Conservation (phyloP, 768 basidiomycete species). For the Suillus placidus region DNA sequence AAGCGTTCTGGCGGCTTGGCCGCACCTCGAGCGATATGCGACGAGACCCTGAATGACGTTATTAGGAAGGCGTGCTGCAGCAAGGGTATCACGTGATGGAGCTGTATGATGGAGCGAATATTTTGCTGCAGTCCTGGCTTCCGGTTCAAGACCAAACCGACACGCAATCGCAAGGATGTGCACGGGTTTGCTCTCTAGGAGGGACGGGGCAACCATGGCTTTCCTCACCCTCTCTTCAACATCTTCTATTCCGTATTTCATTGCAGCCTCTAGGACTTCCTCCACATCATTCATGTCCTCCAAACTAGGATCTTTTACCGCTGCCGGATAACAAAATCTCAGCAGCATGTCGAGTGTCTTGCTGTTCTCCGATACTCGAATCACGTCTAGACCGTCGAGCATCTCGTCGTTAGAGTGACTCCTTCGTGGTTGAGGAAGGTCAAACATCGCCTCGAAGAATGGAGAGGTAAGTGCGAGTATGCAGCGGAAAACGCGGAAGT, state of each 20-base stretch:
- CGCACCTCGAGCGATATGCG: constrained; percentile 25
- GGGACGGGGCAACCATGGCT: constrained; percentile 26
- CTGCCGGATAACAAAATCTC: constrained; percentile 39
- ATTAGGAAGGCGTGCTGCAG: constrained; percentile 13
- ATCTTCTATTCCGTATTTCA: constrained; percentile 35
- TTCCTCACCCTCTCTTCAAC: constrained; percentile 28
- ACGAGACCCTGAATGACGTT: constrained; percentile 19
- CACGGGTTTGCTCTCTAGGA: constrained; percentile 32
- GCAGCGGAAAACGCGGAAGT: constrained; percentile 29
- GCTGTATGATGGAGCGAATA: constrained; percentile 26
- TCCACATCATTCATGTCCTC: constrained; percentile 21
- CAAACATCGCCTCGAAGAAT: constrained; percentile 36
- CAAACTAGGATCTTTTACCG: constrained; percentile 27
- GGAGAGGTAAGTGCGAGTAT: constrained; percentile 31
- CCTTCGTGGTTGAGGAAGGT: constrained; percentile 27
- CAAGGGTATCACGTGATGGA: constrained; percentile 7
- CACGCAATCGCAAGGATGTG: constrained; percentile 39
- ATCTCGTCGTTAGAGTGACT: constrained; percentile 18
- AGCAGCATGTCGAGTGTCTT: constrained; percentile 32
- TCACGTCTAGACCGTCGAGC: constrained; percentile 22
- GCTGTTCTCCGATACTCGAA: constrained; percentile 34
- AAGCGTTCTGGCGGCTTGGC: constrained; percentile 21
- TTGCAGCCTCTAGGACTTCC: constrained; percentile 29
- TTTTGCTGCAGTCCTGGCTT: constrained; percentile 34
- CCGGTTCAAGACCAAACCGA: constrained; percentile 30